Evolutionary conservation across 345 rosid species (phyloP), one percentile per base, ranked within the genome.

Genomic region (Citrus unshiu): DNA sequence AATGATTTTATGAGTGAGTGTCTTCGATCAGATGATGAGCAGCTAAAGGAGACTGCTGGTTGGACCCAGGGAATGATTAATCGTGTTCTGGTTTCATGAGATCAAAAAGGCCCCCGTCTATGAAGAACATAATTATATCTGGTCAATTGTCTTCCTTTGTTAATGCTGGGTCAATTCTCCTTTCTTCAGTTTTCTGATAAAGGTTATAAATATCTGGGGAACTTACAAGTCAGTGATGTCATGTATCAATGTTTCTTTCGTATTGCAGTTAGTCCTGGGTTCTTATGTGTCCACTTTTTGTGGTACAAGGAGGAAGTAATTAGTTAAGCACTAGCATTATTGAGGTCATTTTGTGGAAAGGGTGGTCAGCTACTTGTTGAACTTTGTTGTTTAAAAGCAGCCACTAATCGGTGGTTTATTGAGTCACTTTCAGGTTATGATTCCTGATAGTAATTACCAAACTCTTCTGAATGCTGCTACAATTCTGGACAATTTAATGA

Each of bases 11-110:
- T 95, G 5, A 87, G 88, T 4, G 93, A 92, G 83, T 95, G 98
- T 80, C 91, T 93, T 21, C 83, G 86, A 70, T 91, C 98, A 4
- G 98, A 93, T 3, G 93, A 95, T 32, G 95, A 95, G 75, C 92
- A 93, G 74, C 88, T 95, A 76, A 95, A 88, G 89, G 94, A 89
- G 82, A 93, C 98, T 32, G 95, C 98, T 59, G 84, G 81, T 74
- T 95, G 98, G 98, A 85, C 95, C 29, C 95, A 91, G 78, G 95
- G 89, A 37, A 92, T 95, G 97, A 92, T 95, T 49, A 91, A 89
- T 64, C 94, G 95, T 4, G 86, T 93, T 72, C 79, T 94, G 91
- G 85, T 88, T 84, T 86, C 91, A 65, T 90, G 85, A 87, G 71
- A 43, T 32, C 78, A 78, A 66, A 72, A 37, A 37, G 27, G 19